Percentiles rank a stretch among this genome's conserved stretches.
Evolutionary conservation across 768 basidiomycete genomes (phyloP).

Genomic region (Xerocomellus chrysenteron): DNA sequence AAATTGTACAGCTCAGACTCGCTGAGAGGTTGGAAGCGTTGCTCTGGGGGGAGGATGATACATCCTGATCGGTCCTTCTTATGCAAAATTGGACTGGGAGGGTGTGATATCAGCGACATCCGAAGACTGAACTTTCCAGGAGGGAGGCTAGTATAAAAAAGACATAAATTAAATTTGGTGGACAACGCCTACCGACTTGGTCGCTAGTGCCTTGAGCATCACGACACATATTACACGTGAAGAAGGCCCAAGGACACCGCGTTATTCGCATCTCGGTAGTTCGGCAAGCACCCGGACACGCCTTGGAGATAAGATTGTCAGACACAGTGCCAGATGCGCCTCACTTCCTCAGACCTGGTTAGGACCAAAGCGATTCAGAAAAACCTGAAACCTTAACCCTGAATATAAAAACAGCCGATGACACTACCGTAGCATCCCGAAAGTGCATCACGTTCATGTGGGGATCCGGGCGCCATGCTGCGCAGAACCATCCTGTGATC

Average conservation of each 20-base stretch:
- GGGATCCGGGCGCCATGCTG: not conserved
- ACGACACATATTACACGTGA: slow-evolving; percentile 33
- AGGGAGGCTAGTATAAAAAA: slow-evolving; percentile 25
- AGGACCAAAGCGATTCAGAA: not conserved
- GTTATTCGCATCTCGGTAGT: slow-evolving; percentile 23
- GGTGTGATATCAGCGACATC: slow-evolving; percentile 20
- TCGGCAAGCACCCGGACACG: slow-evolving; percentile 13
- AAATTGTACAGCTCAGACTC: slow-evolving; percentile 26
- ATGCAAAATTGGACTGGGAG: slow-evolving; percentile 24
- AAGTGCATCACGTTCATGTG: slow-evolving; percentile 1
- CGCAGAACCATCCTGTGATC: slow-evolving; percentile 15
- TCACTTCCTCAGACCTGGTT: slow-evolving; percentile 21
- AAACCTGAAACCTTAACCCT: slow-evolving; percentile 19
- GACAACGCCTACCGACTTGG: slow-evolving; percentile 26
- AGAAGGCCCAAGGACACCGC: slow-evolving; percentile 31
- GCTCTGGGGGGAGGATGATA: slow-evolving; percentile 7
- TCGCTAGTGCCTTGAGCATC: slow-evolving; percentile 29
- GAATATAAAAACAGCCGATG: slow-evolving; percentile 11
- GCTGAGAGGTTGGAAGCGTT: slow-evolving; percentile 20
- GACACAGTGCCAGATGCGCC: slow-evolving; percentile 2
- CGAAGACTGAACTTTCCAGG: slow-evolving; percentile 18
- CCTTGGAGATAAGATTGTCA: slow-evolving; percentile 23
- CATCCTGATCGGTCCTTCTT: slow-evolving; percentile 24
- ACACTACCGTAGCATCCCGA: not conserved
- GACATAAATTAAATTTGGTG: slow-evolving; percentile 26